Base-by-base conservation (phyloP, 2,329 filamentous ascomycete genomes). In the Rhinocladiella similis region DNA sequence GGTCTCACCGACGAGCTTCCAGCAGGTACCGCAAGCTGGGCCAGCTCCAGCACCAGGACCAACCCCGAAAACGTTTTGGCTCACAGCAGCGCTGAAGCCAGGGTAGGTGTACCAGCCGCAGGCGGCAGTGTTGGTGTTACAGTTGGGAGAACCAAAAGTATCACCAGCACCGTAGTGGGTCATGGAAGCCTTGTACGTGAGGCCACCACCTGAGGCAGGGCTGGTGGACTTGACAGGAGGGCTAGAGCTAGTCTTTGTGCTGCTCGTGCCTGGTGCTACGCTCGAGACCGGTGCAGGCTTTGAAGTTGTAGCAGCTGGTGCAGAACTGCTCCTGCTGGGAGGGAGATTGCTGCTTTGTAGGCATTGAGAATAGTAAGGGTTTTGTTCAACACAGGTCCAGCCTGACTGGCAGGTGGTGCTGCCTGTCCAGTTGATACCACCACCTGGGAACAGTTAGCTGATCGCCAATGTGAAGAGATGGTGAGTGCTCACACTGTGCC, bases 11-110 rank as follows among this genome's bases (percentile, higher is more conserved):
- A 69, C 71, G 36, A 76, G 59, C 43, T 68, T 67, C 64, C 67
- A 75, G 66, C 74, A 75, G 12, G 69, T 72, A 27, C 72, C 72
- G 61, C 73, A 75, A 10, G 65, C 72, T 2, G 71, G 72, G 22
- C 73, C 72, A 16, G 69, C 68, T 47, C 73, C 72, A 22, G 66
- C 65, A 42, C 69, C 70, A 14, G 67, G 65, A 9, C 69, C 72
- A 14, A 68, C 69, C 50, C 75, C 73, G 60, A 69, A 75, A 38
- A 70, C 62, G 58, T 73, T 73, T 57, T 75, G 68, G 5, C 67
- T 70, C 20, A 72, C 67, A 42, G 73, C 74, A 10, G 70, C 73
- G 35, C 67, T 67, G 62, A 66, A 73, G 53, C 72, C 72, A 66
- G 73, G 62, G 20, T 45, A 55, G 12, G 62, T 64, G 47, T 61